A percentile compares a stretch with the other conserved stretches of the same genome.
These are phyloP conservation scores for Colletotrichum eremochloae DNA, from an alignment of 2,329 filamentous ascomycete genomes.

Conservation along the genomic window DNA sequence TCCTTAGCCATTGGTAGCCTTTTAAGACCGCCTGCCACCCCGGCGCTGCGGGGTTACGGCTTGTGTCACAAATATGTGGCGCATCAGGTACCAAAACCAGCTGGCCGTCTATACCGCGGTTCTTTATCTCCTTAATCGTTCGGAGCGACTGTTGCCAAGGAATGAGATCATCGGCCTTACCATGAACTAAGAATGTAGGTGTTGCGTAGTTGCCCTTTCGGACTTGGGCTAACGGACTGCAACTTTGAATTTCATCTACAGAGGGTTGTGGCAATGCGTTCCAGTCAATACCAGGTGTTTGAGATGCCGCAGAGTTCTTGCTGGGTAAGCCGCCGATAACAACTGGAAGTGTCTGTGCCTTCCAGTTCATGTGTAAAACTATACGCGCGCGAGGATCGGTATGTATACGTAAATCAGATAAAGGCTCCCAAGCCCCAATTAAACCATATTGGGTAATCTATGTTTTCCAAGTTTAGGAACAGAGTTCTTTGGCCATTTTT, in stretches of 20 bases:
- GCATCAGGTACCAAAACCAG: neutral
- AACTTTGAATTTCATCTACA: constrained; percentile 18
- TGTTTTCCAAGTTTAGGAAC: neutral
- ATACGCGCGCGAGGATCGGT: constrained; percentile 54
- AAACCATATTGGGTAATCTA: constrained; percentile 16
- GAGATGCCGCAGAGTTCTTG: neutral
- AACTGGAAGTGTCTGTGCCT: constrained; percentile 53
- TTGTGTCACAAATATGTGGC: constrained; percentile 22
- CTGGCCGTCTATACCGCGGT: neutral
- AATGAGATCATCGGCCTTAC: constrained; percentile 35
- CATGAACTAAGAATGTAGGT: constrained; percentile 40
- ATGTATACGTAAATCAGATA: constrained; percentile 27
- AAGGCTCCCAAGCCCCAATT: constrained; percentile 27
- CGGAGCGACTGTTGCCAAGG: constrained; percentile 32
- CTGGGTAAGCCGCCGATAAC: constrained; percentile 49
- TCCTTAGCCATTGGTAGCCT: constrained; percentile 7
- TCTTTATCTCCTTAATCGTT: constrained; percentile 12
- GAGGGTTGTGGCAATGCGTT: constrained; percentile 32
- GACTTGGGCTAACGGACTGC: constrained; percentile 39
- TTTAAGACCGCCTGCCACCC: constrained; percentile 15
- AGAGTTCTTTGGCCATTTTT: neutral
- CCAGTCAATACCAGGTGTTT: constrained; percentile 17
- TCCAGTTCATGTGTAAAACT: constrained; percentile 59
- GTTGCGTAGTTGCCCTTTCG: constrained; percentile 15
- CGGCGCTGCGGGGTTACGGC: constrained; percentile 1